Evolutionary conservation across 2,329 filamentous ascomycete species (phyloP), one percentile per base, ranked within the genome.

Genomic region (Aspergillus hortae): DNA sequence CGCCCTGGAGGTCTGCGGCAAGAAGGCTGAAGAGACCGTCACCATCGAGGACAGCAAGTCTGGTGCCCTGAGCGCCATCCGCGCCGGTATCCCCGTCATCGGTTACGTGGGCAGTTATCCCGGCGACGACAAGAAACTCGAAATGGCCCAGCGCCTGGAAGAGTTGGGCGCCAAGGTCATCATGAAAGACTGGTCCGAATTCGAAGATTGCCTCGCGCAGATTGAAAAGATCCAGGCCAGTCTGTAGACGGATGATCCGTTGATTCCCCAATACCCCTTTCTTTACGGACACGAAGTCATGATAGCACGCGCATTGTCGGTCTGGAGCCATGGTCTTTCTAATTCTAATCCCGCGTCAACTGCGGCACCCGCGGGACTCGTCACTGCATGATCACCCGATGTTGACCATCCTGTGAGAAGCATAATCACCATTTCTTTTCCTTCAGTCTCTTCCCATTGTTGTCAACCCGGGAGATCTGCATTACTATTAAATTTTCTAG

Each of bases 31-130:
- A 44, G 86, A 95, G 78, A 85, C 82, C 59, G 80, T 96, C 30
- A 88, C 91, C 21, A 83, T 96, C 53, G 91, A 96, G 79, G 91
- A 96, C 77, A 90, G 86, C 79, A 90, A 89, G 81, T 90, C 86
- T 61, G 91, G 91, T 56, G 88, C 89, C 41, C 82, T 88, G 52
- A 90, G 88, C 59, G 87, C 85, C 53, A 84, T 86, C 64, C 81
- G 88, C 54, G 91, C 91, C 15, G 84, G 84, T 46, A 94, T 96
- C 66, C 87, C 84, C 56, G 85, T 88, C 57, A 85, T 96, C 62
- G 91, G 86, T 50, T 96, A 96, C 72, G 88, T 94, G 27, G 91
- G 91, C 35, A 87, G 87, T 52, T 94, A 92, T 72, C 73, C 77
- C 36, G 75, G 76, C 46, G 74, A 74, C 15, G 78, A 78, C 33